Conservation (phyloP, 805 yeast genomes). For the Candida lessepsii region DNA sequence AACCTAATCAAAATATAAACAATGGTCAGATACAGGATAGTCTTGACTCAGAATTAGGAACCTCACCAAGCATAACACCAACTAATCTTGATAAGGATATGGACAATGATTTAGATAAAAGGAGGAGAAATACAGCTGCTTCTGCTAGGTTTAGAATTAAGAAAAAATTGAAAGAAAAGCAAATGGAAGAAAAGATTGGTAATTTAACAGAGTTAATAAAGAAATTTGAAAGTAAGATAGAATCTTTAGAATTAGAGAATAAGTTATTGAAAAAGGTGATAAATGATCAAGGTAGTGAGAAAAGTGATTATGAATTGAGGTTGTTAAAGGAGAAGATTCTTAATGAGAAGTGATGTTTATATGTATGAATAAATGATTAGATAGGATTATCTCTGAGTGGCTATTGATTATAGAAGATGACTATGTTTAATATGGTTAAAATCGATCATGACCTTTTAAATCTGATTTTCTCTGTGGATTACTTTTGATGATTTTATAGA, state of each 20-base stretch:
- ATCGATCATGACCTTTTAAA: no score
- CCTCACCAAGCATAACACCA: not conserved
- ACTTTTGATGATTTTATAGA: no score
- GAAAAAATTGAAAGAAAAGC: conserved; percentile 58
- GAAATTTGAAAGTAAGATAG: conserved; percentile 45
- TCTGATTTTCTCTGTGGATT: no score
- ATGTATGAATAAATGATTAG: not conserved
- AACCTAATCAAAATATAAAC: not conserved
- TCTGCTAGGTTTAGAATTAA: conserved; percentile 63
- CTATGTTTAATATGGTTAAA: no score
- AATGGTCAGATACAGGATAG: not conserved
- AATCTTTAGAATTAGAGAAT: conserved; percentile 62
- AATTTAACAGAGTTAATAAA: conserved; percentile 46
- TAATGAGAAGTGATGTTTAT: conserved; percentile 9
- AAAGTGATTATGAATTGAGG: conserved; percentile 38
- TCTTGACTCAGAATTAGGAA: no score
- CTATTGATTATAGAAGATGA: no score
- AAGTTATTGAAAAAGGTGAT: conserved; percentile 53
- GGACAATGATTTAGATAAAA: conserved; percentile 43
- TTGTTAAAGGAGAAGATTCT: conserved; percentile 32
- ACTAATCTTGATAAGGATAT: conserved; percentile 5
- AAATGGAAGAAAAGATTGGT: conserved; percentile 51
- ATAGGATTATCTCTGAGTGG: not conserved
- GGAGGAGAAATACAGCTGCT: conserved; percentile 62
- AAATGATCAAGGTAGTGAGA: conserved; percentile 47